Base-by-base conservation (phyloP, 116 monocot genomes). In the Posidonia oceanica region DNA sequence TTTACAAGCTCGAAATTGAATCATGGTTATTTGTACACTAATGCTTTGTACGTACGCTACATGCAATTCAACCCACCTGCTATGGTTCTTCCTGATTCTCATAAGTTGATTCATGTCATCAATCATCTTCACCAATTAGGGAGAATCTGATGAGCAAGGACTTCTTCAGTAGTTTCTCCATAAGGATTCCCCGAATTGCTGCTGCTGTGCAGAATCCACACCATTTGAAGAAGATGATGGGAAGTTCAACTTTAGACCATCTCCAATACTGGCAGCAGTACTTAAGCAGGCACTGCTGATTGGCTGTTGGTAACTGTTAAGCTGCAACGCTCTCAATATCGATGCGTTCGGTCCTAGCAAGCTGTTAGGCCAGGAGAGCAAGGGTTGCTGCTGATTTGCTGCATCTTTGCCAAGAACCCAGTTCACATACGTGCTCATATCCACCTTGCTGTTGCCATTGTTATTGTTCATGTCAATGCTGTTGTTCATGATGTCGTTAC, bases 401-500 rank as follows among this genome's bases (percentile, higher is more conserved):
- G 17, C 63, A 52, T 62, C 53, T 54, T 17, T 52, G 36, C 37
- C 37, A 11, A 37, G 61, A 40, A 52, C 4, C 63, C 72, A 63
- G 16, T 53, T 62, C 52, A 63, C 63, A 48, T 63, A 54, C 63
- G 36, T 52, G 63, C 62, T 53, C 36, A 52, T 62, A 18, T 51
- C 59, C 59, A 71, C 13, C 59, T 60, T 71, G 59, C 16, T 59
- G 18, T 42, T 14, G 44, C 11, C 61, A 37, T 13, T 14, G 39
- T 53, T 17, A 14, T 21, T 38, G 63, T 53, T 53, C 23, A 37
- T 18, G 61, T 76, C 79, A 61, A 66, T 67, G 52, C 23, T 21
- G 68, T n/a, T 56, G 51, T 14, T 52, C 54, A 63, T 75, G 29
- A 29, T 55, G 62, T 16, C 38, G 42, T 74, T 71, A 59, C 71